These are phyloP conservation scores for Colletotrichum shisoi DNA, from an alignment of 2,329 filamentous ascomycete species.

Conservation along the genomic window DNA sequence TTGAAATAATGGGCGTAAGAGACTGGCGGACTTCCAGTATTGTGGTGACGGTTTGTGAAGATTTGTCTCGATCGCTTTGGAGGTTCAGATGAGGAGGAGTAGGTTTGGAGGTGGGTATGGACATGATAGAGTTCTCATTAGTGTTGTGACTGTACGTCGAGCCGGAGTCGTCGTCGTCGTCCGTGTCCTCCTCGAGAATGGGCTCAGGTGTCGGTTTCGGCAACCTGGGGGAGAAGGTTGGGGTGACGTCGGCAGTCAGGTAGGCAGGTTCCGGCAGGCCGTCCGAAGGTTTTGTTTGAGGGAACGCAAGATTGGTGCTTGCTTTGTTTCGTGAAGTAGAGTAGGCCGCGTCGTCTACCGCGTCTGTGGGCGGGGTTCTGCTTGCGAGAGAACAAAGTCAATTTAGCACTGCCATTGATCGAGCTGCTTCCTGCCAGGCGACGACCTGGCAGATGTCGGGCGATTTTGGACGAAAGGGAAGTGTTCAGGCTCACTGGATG, in stretches of 20 bases:
- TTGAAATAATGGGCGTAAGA: slow-evolving; percentile 29
- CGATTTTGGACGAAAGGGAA: slow-evolving; percentile 16
- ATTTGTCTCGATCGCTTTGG: slow-evolving; percentile 46
- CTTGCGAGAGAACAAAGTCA: slow-evolving; percentile 23
- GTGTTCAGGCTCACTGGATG: slow-evolving; percentile 37
- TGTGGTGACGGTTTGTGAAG: slow-evolving; percentile 43
- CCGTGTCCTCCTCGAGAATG: slow-evolving; percentile 48
- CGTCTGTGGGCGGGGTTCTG: slow-evolving; percentile 31
- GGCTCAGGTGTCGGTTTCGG: slow-evolving; percentile 35
- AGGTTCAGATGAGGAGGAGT: slow-evolving; percentile 63
- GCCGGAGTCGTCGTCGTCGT: slow-evolving; percentile 49
- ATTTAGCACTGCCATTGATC: slow-evolving; percentile 11
- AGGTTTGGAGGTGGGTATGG: slow-evolving; percentile 59
- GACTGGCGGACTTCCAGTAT: slow-evolving; percentile 29
- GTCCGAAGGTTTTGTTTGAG: slow-evolving; percentile 55
- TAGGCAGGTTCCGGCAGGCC: slow-evolving; percentile 56
- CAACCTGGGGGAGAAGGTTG: slow-evolving; percentile 39
- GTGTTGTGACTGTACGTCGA: slow-evolving; percentile 47
- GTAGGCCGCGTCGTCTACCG: slow-evolving; percentile 40
- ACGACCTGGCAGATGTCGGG: background rate
- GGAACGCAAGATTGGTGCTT: slow-evolving; percentile 53
- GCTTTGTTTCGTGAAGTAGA: slow-evolving; percentile 50
- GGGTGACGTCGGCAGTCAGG: slow-evolving; percentile 53
- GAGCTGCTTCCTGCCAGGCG: slow-evolving; percentile 18
- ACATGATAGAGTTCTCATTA: slow-evolving; percentile 55